Base-by-base conservation (phyloP, 805 yeast genomes). In the Candida ascalaphidarum region DNA sequence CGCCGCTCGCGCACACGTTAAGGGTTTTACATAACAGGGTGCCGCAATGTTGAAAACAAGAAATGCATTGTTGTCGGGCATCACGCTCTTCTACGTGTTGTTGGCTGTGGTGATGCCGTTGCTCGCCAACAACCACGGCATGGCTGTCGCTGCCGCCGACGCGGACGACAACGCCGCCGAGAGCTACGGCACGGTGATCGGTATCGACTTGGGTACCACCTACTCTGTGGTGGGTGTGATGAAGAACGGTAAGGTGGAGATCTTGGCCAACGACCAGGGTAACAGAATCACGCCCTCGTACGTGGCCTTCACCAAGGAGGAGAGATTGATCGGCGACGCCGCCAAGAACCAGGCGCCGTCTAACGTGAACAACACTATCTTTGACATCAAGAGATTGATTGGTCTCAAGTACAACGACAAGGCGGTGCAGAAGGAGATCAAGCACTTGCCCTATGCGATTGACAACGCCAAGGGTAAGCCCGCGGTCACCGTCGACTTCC, bases 341-440 rank as follows among this genome's bases (percentile, higher is more conserved):
- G 96, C 96, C 42, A 86, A 86, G 79, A 86, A 88, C 65, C 96
- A 86, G 68, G 96, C 96, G 40, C 88, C 95, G 33, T 76, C 86
- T 58, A 86, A 86, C 70, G 95, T 94, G 40, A 56, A 67, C 33
- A 88, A 88, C 74, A 88, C 96, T 39, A 85, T 88, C 34, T 82
- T 81, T 51, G 92, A 82, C 54, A 85, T 85, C 40, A 86, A 86
- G 76, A 82, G 96, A 69, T 71, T 86, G 52, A 88, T 86, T 53
- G 96, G 96, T 59, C 79, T 95, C 58, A 86, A 77, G 58, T 83
- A 71, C 70, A 75, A 73, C 48, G 82, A 75, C 42, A 74, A 71
- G 37, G 65, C 76, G 42, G 92, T 83, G 45, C 89, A 82, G 18
- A 17, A 76, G 67, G 95, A 84, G 59, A 77, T 81, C 69, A 84